A percentile compares a stretch with the other conserved stretches of the same genome.
Conservation (phyloP, 768 basidiomycete genomes). For the Rhodocollybia butyracea region DNA sequence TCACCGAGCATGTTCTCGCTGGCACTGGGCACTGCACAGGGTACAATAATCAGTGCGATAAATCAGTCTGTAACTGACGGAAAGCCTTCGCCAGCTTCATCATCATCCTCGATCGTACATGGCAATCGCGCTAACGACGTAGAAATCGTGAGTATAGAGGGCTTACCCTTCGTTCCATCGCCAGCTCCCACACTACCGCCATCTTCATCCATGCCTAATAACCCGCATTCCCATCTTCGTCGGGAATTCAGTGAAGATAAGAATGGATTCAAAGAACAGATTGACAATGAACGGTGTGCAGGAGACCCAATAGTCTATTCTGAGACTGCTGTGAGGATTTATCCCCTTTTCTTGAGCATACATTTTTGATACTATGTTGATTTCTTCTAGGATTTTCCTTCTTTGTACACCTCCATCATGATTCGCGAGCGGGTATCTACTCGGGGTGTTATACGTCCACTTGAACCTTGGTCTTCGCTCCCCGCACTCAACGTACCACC, state of each 20-base stretch:
- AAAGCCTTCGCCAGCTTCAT: no score
- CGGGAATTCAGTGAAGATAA: background rate
- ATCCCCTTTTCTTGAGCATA: background rate
- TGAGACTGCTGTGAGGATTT: conserved; percentile 38
- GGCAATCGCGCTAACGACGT: no score
- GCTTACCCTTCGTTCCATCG: background rate
- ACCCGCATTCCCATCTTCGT: background rate
- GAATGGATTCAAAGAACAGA: background rate
- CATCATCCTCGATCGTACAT: no score
- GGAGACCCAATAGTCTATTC: conserved; percentile 63
- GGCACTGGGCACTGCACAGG: no score
- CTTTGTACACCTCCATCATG: conserved; percentile 55
- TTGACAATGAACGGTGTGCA: conserved; percentile 34
- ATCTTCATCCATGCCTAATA: background rate
- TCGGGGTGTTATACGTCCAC: conserved; percentile 72
- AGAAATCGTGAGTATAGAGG: no score
- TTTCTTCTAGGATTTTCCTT: conserved; percentile 17
- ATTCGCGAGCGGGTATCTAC: conserved; percentile 89
- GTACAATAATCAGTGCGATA: no score
- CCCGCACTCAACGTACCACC: conserved; percentile 60
- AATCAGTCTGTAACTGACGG: no score
- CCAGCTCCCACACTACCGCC: background rate
- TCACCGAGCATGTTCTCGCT: no score
- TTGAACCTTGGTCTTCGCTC: conserved; percentile 72
- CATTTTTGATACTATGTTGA: background rate